A percentile compares a stretch with the other conserved stretches of the same genome.
Evolutionary conservation across 2,329 filamentous ascomycete species (phyloP).

Genomic region (Monilinia laxa): DNA sequence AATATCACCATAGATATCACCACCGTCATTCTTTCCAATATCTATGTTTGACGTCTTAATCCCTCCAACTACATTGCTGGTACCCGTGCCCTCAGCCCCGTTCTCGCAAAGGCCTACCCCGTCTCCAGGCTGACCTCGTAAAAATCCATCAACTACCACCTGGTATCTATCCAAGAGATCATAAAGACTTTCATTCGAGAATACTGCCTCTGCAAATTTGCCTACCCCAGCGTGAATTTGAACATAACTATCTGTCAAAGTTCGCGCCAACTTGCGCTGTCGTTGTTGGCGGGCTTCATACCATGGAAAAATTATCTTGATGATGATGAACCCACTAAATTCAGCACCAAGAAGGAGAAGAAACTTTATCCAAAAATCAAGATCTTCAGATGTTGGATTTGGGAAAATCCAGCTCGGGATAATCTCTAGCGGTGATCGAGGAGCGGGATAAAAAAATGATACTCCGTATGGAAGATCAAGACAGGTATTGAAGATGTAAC

Average conservation of each 20-base stretch:
- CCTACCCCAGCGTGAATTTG: background rate
- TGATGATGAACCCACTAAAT: background rate
- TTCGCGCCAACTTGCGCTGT: too few relatives aligned
- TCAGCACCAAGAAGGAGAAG: background rate
- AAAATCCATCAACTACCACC: background rate
- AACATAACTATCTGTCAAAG: background rate
- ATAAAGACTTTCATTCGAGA: background rate
- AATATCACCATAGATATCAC: background rate
- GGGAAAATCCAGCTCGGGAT: background rate
- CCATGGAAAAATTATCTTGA: background rate
- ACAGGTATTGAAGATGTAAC: background rate
- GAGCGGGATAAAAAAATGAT: conserved; percentile 2
- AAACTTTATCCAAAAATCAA: background rate
- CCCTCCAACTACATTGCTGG: background rate
- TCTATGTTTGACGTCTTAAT: too few relatives aligned
- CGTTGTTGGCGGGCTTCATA: background rate
- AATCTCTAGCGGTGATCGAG: background rate
- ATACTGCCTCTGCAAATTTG: background rate
- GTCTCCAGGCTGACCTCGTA: background rate
- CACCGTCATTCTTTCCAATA: background rate
- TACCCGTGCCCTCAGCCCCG: background rate
- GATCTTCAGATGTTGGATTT: background rate
- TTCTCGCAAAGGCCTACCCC: background rate
- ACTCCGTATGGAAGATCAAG: background rate
- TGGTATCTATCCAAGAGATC: background rate